These are phyloP conservation scores for Solanum chacoense DNA, from an alignment of 305 asterid genomes.

Conservation along the genomic window DNA sequence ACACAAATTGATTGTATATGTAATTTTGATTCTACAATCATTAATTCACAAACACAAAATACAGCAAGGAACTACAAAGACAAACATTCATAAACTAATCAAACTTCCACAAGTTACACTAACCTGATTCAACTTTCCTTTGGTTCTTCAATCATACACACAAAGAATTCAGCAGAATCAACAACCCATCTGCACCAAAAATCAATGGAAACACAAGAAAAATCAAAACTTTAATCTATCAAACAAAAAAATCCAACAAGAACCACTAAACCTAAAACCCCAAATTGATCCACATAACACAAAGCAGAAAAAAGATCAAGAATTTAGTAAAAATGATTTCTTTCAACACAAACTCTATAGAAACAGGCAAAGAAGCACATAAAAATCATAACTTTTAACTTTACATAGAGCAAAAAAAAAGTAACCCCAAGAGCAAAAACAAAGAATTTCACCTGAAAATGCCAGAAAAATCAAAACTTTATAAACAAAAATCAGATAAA, in stretches of 20 bases:
- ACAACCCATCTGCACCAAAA: background rate
- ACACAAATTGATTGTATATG: background rate
- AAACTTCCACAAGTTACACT: background rate
- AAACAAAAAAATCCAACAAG: background rate
- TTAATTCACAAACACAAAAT: background rate
- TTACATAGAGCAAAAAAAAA: background rate
- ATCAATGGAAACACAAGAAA: background rate
- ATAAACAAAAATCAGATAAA: background rate
- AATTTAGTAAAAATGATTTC: background rate
- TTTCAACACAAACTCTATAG: background rate
- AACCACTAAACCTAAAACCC: background rate
- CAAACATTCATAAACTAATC: background rate
- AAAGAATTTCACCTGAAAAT: background rate
- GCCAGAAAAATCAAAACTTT: background rate
- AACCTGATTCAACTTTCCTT: background rate
- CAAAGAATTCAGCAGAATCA: background rate
- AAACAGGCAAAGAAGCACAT: background rate
- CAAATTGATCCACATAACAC: background rate
- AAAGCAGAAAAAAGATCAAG: background rate
- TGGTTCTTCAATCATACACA: background rate
- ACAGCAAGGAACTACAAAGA: background rate
- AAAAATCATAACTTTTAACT: background rate
- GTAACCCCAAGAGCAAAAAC: background rate
- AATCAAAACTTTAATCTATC: background rate
- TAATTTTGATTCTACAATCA: background rate